Evolutionary conservation across 1,284 basidiomycete genomes (phyloP).

Genomic region (Caloboletus firmus): DNA sequence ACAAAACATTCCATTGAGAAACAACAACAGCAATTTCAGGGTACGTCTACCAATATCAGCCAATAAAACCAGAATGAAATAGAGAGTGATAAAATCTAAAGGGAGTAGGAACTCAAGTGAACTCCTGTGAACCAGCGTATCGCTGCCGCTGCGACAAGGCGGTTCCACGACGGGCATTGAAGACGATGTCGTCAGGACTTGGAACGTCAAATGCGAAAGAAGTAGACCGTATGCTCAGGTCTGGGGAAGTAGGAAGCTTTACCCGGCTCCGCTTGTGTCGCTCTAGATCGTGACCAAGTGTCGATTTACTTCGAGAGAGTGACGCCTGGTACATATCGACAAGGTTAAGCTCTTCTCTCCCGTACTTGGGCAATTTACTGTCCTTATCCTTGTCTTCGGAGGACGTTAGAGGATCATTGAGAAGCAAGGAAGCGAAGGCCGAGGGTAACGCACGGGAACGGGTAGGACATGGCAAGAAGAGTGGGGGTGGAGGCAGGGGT

Average conservation of each 20-base stretch:
- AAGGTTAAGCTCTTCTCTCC: slow-evolving; percentile 33
- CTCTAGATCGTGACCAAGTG: slow-evolving; percentile 20
- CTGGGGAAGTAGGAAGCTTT: slow-evolving; percentile 19
- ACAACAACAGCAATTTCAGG: slow-evolving; percentile 39
- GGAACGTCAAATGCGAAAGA: slow-evolving; percentile 74
- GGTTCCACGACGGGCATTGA: slow-evolving; percentile 78
- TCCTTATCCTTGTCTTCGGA: slow-evolving; percentile 40
- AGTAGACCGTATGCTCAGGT: slow-evolving; percentile 30
- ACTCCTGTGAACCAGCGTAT: slow-evolving; percentile 30
- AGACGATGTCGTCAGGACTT: slow-evolving; percentile 86
- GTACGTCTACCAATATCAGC: slow-evolving; percentile 41
- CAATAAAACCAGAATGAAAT: slow-evolving; percentile 32
- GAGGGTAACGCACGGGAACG: slow-evolving; percentile 70
- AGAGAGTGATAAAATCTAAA: slow-evolving; percentile 25
- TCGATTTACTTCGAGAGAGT: slow-evolving; percentile 35
- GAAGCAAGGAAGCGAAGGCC: slow-evolving; percentile 70
- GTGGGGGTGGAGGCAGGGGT: slow-evolving; percentile 44
- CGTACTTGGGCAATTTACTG: slow-evolving; percentile 28
- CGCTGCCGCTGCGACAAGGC: slow-evolving; percentile 47
- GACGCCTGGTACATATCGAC: slow-evolving; percentile 33
- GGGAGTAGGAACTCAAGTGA: slow-evolving; percentile 20
- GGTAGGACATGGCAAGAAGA: slow-evolving; percentile 53
- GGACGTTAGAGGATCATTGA: slow-evolving; percentile 50
- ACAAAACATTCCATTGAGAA: slow-evolving; percentile 39
- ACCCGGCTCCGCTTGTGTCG: slow-evolving; percentile 9